Evolutionary conservation across 2,329 filamentous ascomycete species (phyloP).

Genomic region (Sclerotinia nivalis): DNA sequence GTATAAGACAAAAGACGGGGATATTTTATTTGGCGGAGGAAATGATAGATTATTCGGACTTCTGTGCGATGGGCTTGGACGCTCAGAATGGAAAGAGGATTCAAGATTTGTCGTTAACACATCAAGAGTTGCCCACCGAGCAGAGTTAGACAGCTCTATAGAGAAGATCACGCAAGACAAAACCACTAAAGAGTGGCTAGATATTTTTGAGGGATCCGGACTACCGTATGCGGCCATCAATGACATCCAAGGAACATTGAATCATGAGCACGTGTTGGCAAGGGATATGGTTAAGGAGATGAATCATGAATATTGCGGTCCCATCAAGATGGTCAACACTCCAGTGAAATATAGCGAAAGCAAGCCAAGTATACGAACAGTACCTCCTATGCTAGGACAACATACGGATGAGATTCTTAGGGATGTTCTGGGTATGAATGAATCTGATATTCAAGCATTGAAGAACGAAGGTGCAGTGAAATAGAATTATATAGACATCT

Average conservation of each 20-base stretch:
- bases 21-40: conserved; percentile 69
- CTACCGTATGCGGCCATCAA: conserved; percentile 96
- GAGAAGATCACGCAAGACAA: conserved; percentile 71
- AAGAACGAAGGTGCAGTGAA: conserved; percentile 67
- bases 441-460: conserved; percentile 60
- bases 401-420: conserved; percentile 78
- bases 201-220: conserved; percentile 82
- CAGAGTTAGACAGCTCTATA: conserved; percentile 74
- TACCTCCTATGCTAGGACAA: conserved; percentile 83
- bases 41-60: conserved; percentile 70
- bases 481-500: conserved; percentile 38
- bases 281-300: conserved; percentile 88
- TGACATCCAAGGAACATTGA: conserved; percentile 81
- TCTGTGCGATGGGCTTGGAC: conserved; percentile 60
- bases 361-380: conserved; percentile 70
- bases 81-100: conserved; percentile 61
- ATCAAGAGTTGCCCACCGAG: conserved; percentile 67
- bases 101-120: conserved; percentile 62
- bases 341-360: conserved; percentile 92
- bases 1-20: conserved; percentile 72
- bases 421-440: conserved; percentile 61
- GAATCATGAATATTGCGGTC: conserved; percentile 78
- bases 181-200: conserved; percentile 86
- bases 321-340: conserved; percentile 87
- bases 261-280: conserved; percentile 81